Evolutionary conservation across 257 asterid genomes (phyloP).

Genomic region (Euphrasia confusa): DNA sequence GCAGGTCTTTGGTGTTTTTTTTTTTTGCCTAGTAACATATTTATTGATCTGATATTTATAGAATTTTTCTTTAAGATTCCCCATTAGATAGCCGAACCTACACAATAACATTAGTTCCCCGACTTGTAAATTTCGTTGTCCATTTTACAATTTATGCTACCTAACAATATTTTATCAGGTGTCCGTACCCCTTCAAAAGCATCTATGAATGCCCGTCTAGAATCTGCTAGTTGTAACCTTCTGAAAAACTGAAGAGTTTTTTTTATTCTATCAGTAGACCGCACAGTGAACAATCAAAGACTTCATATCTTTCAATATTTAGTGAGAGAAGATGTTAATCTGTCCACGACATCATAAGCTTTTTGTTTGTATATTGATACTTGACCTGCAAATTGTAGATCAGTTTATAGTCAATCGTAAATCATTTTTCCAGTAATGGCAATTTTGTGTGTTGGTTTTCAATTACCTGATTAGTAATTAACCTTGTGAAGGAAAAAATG

Average conservation of each 20-base stretch:
- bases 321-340: too few species aligned
- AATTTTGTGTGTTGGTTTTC: background rate
- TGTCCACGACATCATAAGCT: too few species aligned
- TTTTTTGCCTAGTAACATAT: background rate
- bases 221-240: background rate
- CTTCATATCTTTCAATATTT: background rate
- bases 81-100: too few species aligned
- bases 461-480: background rate
- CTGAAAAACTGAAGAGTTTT: background rate
- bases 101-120: background rate
- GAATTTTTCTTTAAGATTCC: too few species aligned
- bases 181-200: background rate
- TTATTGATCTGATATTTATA: background rate
- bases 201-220: background rate
- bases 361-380: too few species aligned
- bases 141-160: background rate
- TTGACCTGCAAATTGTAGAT: too few species aligned
- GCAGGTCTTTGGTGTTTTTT: slow-evolving; percentile 4
- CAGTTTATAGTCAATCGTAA: too few species aligned
- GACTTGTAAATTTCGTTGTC: background rate
- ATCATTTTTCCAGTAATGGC: too few species aligned
- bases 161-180: background rate
- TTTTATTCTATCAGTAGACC: background rate
- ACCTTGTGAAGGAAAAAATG: background rate
- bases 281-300: slow-evolving; percentile 2